Evolutionary conservation across 202 grass and related monocot genomes (phyloP).

Genomic region (Sporobolus alterniflorus): DNA sequence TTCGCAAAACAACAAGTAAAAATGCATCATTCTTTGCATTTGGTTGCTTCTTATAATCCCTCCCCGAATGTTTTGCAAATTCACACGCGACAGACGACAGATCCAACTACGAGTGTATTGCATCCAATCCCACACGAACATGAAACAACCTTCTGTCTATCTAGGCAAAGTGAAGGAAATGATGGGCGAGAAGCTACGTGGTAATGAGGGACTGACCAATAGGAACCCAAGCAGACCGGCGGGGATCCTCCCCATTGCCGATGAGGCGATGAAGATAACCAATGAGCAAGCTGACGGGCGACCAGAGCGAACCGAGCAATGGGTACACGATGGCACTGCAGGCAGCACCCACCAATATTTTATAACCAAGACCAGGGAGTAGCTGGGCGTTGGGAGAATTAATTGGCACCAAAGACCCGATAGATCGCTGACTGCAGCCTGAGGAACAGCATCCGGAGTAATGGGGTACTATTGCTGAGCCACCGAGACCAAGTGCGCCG

Average conservation of each 20-base stretch:
- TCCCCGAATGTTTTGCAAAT: neutral
- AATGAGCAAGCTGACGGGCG: conserved; percentile 29
- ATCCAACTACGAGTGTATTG: neutral
- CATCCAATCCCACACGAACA: neutral
- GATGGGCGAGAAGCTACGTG: neutral
- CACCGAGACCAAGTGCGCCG: neutral
- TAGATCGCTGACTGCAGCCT: neutral
- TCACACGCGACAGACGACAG: neutral
- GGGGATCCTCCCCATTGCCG: conserved; percentile 40
- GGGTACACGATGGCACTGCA: conserved; percentile 14
- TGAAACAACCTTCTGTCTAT: neutral
- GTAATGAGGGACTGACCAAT: conserved; percentile 61
- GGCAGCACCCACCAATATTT: conserved; percentile 1
- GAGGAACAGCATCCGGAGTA: neutral
- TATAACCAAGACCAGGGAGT: conserved; percentile 40
- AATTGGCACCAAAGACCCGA: conserved; percentile 20
- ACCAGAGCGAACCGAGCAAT: conserved; percentile 3
- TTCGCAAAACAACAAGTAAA: neutral
- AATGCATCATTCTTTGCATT: neutral
- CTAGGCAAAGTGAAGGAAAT: neutral
- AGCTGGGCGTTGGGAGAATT: conserved; percentile 41
- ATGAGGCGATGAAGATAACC: neutral
- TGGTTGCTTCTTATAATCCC: neutral
- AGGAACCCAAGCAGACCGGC: conserved; percentile 48
- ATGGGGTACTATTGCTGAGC: neutral